Percentiles rank a stretch among this genome's conserved stretches.
phyloP scores from a whole-genome alignment of 257 asterid genomes.

The Hygrophila difformis region DNA sequence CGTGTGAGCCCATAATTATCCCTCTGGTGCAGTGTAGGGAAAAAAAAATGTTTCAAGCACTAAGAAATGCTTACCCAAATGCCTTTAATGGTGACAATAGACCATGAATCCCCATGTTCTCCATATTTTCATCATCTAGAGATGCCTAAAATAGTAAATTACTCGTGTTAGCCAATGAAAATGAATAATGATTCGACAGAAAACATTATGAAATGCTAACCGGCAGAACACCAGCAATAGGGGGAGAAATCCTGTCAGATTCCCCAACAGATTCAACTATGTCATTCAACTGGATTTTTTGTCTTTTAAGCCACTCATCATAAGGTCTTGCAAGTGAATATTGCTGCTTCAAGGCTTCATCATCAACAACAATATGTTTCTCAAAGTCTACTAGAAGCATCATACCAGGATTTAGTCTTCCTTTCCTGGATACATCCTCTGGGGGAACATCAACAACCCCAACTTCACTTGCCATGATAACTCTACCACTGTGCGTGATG shows the following conservation, averaged over 20 bases:
- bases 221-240: slow-evolving; percentile 70
- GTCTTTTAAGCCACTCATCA: slow-evolving; percentile 85
- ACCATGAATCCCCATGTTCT: slow-evolving; percentile 84
- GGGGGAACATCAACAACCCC: slow-evolving; percentile 99
- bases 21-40: not conserved
- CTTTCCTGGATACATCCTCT: slow-evolving; percentile 92
- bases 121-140: slow-evolving; percentile 69
- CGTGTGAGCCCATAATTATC: not conserved
- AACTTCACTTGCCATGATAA: slow-evolving; percentile 99
- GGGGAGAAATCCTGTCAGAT: slow-evolving; percentile 61
- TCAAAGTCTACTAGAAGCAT: slow-evolving; percentile 99
- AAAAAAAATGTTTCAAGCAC: not conserved
- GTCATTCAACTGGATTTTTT: slow-evolving; percentile 76
- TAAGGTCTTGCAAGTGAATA: slow-evolving; percentile 93
- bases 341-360: slow-evolving; percentile 94
- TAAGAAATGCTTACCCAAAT: slow-evolving; percentile 60
- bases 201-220: slow-evolving; percentile 37
- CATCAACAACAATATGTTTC: slow-evolving; percentile 93
- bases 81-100: slow-evolving; percentile 87
- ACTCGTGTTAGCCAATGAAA: not conserved
- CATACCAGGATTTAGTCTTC: slow-evolving; percentile 99
- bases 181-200: not conserved
- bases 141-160: slow-evolving; percentile 38
- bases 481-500: slow-evolving; percentile 93
- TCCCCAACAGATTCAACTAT: slow-evolving; percentile 72